A percentile compares a stretch with the other conserved stretches of the same genome.
Evolutionary conservation across 2,329 filamentous ascomycete genomes (phyloP).

Genomic region (Fusarium albosuccineum): DNA sequence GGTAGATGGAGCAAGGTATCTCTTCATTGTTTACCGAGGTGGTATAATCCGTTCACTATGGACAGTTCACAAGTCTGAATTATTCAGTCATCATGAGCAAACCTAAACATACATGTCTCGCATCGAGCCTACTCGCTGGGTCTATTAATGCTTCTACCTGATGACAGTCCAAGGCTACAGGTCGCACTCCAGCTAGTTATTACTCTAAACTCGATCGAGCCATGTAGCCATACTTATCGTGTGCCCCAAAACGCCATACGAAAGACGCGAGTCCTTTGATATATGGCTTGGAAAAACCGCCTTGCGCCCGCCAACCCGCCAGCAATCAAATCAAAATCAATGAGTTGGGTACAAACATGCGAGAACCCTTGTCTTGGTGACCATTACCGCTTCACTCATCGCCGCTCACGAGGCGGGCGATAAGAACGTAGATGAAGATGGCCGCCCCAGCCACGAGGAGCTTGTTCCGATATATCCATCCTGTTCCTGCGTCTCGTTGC

Average conservation of each 20-base stretch:
- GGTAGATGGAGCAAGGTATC: too few species aligned
- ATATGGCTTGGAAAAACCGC: conserved; percentile 37
- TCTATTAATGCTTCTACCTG: conserved; percentile 31
- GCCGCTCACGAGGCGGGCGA: conserved; percentile 78
- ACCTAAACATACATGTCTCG: conserved; percentile 1
- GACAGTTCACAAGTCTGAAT: too few species aligned
- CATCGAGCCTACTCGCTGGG: conserved; percentile 11
- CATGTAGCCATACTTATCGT: conserved; percentile 28
- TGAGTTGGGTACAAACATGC: conserved; percentile 17
- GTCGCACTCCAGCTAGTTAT: conserved; percentile 8
- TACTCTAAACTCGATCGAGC: conserved; percentile 18
- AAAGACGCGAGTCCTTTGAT: conserved; percentile 42
- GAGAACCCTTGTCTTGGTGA: conserved; percentile 10
- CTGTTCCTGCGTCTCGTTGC: conserved; percentile 82
- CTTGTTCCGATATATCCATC: conserved; percentile 87
- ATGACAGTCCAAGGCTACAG: conserved; percentile 22
- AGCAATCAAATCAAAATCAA: conserved; percentile 28
- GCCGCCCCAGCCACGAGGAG: conserved; percentile 76
- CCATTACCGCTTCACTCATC: conserved; percentile 42
- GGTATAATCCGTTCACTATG: too few species aligned
- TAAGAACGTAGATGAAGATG: conserved; percentile 85
- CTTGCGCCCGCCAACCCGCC: conserved; percentile 33
- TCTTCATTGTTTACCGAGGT: too few species aligned
- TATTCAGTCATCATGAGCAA: too few species aligned
- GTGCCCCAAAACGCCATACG: conserved; percentile 43